Conservation (phyloP, 73 alveolate genomes). For the Halteria grandinella region DNA sequence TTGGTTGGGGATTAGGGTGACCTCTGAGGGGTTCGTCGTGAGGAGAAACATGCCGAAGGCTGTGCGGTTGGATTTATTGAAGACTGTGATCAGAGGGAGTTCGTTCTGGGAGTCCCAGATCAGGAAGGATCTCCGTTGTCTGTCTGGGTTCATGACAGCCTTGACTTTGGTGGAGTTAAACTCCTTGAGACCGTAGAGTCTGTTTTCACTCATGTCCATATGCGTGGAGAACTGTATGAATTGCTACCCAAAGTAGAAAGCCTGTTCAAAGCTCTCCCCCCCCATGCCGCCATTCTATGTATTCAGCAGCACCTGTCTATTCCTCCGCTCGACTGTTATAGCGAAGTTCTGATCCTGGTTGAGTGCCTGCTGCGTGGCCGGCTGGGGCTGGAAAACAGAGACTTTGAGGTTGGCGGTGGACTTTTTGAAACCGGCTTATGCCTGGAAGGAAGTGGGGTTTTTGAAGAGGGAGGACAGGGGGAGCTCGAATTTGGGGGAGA, state of each 20-base stretch:
- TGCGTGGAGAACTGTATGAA: constrained; percentile 10
- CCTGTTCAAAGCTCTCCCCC: too few relatives aligned
- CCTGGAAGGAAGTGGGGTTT: too few relatives aligned
- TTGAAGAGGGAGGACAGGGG: too few relatives aligned
- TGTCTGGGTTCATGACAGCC: not conserved
- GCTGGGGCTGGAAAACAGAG: too few relatives aligned
- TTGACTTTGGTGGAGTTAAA: not conserved
- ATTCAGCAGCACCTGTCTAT: too few relatives aligned
- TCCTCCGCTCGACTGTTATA: too few relatives aligned
- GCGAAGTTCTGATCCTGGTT: too few relatives aligned
- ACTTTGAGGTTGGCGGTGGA: too few relatives aligned
- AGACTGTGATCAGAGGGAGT: not conserved
- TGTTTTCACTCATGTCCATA: not conserved
- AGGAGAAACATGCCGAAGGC: not conserved
- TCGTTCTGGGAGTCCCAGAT: constrained; percentile 4
- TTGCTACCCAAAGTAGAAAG: constrained; percentile 6
- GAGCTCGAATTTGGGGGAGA: too few relatives aligned
- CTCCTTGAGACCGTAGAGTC: not conserved
- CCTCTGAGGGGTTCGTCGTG: constrained; percentile 1
- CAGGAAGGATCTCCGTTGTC: not conserved
- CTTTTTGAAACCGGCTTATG: too few relatives aligned
- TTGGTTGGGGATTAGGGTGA: not conserved
- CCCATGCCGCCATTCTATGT: too few relatives aligned
- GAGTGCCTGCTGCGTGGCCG: too few relatives aligned
- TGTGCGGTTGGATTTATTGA: not conserved